A percentile compares a stretch with the other conserved stretches of the same genome.
These are phyloP conservation scores for button mushroom (Agaricus bisporus) DNA, from an alignment of 768 basidiomycete species.

Conservation along the genomic window DNA sequence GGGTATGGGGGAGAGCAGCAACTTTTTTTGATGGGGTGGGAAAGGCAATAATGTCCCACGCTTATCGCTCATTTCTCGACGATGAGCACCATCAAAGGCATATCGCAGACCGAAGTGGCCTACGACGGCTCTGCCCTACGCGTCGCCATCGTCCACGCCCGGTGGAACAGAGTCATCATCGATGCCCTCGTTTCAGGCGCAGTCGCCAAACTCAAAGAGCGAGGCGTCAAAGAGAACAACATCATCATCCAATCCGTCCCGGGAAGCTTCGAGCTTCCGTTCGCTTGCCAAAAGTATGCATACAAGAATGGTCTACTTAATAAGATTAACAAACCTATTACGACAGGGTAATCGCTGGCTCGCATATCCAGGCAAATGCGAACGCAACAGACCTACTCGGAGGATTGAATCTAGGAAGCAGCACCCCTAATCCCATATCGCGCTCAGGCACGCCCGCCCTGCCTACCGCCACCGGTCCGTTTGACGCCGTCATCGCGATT, in stretches of 20 bases:
- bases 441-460: slow-evolving; percentile 50
- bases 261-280: slow-evolving; percentile 93
- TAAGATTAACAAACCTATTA: slow-evolving; percentile 9
- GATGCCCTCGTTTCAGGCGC: slow-evolving; percentile 80
- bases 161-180: slow-evolving; percentile 92
- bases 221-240: slow-evolving; percentile 84
- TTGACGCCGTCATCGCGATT: slow-evolving; percentile 95
- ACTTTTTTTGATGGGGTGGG: slow-evolving; percentile 16
- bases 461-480: slow-evolving; percentile 41
- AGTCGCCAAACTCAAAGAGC: slow-evolving; percentile 69
- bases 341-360: slow-evolving; percentile 82
- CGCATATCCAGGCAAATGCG: slow-evolving; percentile 73
- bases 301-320: background rate
- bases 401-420: slow-evolving; percentile 42
- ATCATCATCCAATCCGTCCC: slow-evolving; percentile 91
- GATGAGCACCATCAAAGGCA: slow-evolving; percentile 74
- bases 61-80: slow-evolving; percentile 10
- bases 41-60: slow-evolving; percentile 28
- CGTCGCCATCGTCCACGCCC: slow-evolving; percentile 88
- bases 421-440: slow-evolving; percentile 31
- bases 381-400: slow-evolving; percentile 78
- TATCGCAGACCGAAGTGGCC: slow-evolving; percentile 47
- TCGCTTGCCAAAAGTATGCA: slow-evolving; percentile 74
- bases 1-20: slow-evolving; percentile 7
- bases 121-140: slow-evolving; percentile 81